Evolutionary conservation across 78 protist species (phyloP), one percentile per base, ranked within the genome.

Genomic region (Ministeria vibrans): DNA sequence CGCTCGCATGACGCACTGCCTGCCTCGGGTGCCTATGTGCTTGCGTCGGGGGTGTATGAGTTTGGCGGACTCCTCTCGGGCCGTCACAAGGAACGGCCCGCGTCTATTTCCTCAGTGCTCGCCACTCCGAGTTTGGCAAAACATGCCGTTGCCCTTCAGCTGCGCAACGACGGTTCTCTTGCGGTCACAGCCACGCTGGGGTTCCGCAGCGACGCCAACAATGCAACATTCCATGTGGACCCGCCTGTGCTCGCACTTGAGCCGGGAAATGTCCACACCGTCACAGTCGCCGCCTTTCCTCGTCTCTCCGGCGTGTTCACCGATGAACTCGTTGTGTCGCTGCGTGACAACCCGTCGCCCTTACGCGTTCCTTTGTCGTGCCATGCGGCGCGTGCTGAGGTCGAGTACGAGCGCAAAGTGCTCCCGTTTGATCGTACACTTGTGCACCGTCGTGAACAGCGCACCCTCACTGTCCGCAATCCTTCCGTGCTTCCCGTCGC

Each of bases 61-160:
- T 59, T 59, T 59, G 66, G 66, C n/a, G 36, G 36, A 13, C 66
- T 59, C n/a, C 66, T 59, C 66, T 59, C 36, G 36, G 66, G 66
- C 66, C 15, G n/a, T 13, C 28, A 59, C 66, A 59, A 59, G 66
- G 66, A 59, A 11, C 36, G 66, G 34, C 66, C n/a, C n/a, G n/a
- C n/a, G n/a, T n/a, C n/a, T n/a, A n/a, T n/a, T n/a, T n/a, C n/a
- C n/a, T n/a, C n/a, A n/a, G n/a, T n/a, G n/a, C n/a, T n/a, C n/a
- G n/a, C n/a, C n/a, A n/a, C n/a, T n/a, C n/a, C n/a, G n/a, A n/a
- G n/a, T n/a, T n/a, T n/a, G n/a, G n/a, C n/a, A n/a, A n/a, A n/a
- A n/a, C n/a, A n/a, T n/a, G n/a, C n/a, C n/a, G n/a, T n/a, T n/a
- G n/a, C 36, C 66, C 28, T 59, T 11, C 28, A 23, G 66, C 66